phyloP scores from a whole-genome alignment of 331 rosid species.

The Phaseolus coccineus region DNA sequence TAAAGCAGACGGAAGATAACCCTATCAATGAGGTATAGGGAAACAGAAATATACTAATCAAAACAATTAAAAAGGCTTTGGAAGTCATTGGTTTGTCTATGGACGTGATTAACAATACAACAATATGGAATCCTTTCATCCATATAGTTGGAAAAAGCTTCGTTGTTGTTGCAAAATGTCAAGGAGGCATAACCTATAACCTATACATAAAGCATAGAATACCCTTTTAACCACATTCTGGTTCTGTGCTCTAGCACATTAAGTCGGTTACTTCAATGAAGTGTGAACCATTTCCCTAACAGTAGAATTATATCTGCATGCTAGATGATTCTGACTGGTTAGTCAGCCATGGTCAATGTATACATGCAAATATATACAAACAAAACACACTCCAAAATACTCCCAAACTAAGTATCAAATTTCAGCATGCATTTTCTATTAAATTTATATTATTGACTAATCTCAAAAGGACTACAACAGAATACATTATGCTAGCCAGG shows the following conservation, averaged over 20 bases:
- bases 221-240: not conserved
- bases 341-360: not conserved
- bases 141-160: not conserved
- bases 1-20: not conserved
- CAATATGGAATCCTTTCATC: not conserved
- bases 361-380: not conserved
- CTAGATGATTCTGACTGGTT: not conserved
- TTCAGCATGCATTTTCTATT: constrained; percentile 1
- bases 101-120: not conserved
- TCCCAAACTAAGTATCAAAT: constrained; percentile 5
- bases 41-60: not conserved
- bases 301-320: constrained; percentile 3
- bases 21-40: not conserved
- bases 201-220: constrained; percentile 14
- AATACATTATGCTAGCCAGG: not conserved
- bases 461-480: constrained; percentile 4
- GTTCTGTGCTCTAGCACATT: not conserved
- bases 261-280: not conserved
- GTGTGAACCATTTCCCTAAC: not conserved
- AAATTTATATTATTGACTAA: not conserved
- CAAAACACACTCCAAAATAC: not conserved
- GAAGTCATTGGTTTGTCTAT: not conserved
- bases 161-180: not conserved
- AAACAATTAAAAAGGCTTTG: not conserved
- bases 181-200: constrained; percentile 20